Conservation (phyloP, 108 stramenopile genomes). For the Cyclotella sp. region DNA sequence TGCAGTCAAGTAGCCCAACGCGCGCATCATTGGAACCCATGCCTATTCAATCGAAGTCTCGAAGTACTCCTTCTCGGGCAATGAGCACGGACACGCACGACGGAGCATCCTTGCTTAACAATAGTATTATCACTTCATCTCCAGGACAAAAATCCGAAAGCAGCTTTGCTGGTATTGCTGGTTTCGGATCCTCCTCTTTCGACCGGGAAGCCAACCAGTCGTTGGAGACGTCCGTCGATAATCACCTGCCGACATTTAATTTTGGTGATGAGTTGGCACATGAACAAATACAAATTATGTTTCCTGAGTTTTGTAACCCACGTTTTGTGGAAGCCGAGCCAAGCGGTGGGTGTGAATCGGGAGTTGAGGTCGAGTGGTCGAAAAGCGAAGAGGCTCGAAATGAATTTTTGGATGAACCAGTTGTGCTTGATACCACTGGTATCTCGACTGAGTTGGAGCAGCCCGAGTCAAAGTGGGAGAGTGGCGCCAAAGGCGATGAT, state of each 20-base stretch:
- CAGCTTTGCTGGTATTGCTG: neutral
- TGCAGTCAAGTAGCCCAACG: neutral
- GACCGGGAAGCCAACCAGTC: neutral
- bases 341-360: neutral
- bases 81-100: neutral
- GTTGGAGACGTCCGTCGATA: neutral
- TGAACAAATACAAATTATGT: neutral
- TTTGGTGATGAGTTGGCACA: neutral
- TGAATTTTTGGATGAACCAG: neutral
- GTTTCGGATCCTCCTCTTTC: neutral
- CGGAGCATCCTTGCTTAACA: neutral
- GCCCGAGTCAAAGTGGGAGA: neutral
- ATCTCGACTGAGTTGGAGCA: neutral
- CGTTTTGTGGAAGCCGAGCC: neutral
- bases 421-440: constrained; percentile 1
- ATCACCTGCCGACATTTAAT: neutral
- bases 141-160: neutral
- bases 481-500: constrained; percentile 6
- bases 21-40: neutral
- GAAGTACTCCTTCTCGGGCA: neutral
- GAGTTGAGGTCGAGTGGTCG: constrained; percentile 3
- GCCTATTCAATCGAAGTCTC: neutral
- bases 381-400: neutral
- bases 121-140: neutral
- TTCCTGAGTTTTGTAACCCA: neutral